Base-by-base conservation (phyloP, 1,284 basidiomycete genomes). In the Termitomyces sp. region DNA sequence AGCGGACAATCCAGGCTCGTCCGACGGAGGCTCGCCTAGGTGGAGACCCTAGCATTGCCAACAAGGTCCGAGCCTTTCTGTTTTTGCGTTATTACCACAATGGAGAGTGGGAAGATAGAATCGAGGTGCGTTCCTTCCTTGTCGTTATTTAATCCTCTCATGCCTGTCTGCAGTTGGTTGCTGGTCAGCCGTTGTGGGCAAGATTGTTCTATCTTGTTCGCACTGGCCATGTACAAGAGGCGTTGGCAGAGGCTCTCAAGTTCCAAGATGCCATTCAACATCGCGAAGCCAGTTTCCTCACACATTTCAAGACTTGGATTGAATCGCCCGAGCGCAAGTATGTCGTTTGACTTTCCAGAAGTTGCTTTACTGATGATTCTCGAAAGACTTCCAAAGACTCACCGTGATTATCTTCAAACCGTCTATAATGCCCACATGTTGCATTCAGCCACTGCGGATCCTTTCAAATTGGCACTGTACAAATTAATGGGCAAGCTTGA, bases 401-500 rank as follows among this genome's bases (percentile, higher is more conserved):
- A 92, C 58, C 83, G 92, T 19, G 93, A 96, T 62, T 86, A 93
- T 56, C 78, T 97, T 44, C 83, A 91, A 60, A 83, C 88, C 21
- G 83, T 92, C 35, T 98, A 95, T 72, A 97, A 98, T 67, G 85
- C 89, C 2, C 91, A 95, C 60, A 93, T 98, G 80, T 70, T 94
- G 50, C 91, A 92, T 65, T 88, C 90, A 6, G 78, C 87, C 7
- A 84, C 84, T 1, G 84, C 84, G 10, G 97, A 98, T 69, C 94
- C 95, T 1, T 98, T 93, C 81, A 97, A 97, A 70, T 83, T 93
- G 48, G 95, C 94, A 0, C 71, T 99, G 31, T 98, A 97, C 78
- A 97, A 97, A 66, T 76, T 99, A 30, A 88, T 99, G 75, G 96
- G 95, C 38, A 87, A 91, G 59, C 83, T 97, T 50, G 96, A 99